Base-by-base conservation (phyloP, 1,284 basidiomycete genomes). In the Pascua guehoae region DNA sequence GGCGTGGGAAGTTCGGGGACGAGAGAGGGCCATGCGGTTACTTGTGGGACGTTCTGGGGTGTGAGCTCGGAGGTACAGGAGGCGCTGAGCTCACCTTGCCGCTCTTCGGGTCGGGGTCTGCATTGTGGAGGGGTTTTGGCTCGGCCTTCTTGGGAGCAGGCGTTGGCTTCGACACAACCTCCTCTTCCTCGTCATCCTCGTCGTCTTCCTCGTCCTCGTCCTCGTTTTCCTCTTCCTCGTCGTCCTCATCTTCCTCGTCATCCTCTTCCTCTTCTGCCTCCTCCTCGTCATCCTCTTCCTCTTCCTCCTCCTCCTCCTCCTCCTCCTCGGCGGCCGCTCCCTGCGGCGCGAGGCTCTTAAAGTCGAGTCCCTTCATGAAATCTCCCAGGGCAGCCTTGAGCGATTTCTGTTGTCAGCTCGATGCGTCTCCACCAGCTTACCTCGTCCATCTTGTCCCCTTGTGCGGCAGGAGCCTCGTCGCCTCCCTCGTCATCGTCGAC, bases 331-430 rank as follows among this genome's bases (percentile, higher is more conserved):
- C 70, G 9, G 65, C 70, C 12, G 62, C 67, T 2, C 61, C 66
- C 14, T 62, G 63, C 12, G 58, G 56, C 1, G 54, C 64, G 8
- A 66, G 60, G 11, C 60, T 63, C 12, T 12, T 70, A 49, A 84
- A 79, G 62, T 84, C 81, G 41, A 87, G 75, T 1, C 75, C 80
- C 63, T 83, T 82, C 66, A 87, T 77, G 69, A 87, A 85, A 49
- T 81, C 80, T 2, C 83, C 79, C 15, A 88, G 77, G 62, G 85
- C 85, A 40, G 80, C 80, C 44, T 80, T 76, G 14, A 86, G 77
- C 36, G 71, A 66, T 57, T 81, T 74, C 77, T 78, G 54, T 40
- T 39, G 40, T 56, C 41, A 56, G 51, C 41, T 37, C 10, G 16
- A 51, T 17, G 5, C 18, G 2, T 12, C 7, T 41, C 17, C 15